Evolutionary conservation across 352 stramenopile genomes (phyloP).

Genomic region (Halophytophthora polymorphica): DNA sequence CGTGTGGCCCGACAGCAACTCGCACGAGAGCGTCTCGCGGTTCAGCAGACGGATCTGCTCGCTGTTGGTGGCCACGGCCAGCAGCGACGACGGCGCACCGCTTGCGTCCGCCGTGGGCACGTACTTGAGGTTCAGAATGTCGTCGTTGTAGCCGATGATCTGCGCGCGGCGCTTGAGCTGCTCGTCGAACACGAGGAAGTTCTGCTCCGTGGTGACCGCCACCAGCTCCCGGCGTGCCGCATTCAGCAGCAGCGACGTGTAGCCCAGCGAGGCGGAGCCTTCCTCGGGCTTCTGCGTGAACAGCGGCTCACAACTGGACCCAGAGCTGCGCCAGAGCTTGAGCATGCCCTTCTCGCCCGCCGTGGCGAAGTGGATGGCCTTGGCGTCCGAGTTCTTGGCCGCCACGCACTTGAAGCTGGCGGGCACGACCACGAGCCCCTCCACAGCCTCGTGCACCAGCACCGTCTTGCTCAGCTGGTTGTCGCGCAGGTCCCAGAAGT

Average conservation of each 20-base stretch:
- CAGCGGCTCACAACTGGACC: slow-evolving; percentile 35
- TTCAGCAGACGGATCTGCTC: slow-evolving; percentile 95
- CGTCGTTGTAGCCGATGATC: slow-evolving; percentile 95
- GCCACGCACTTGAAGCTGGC: slow-evolving; percentile 49
- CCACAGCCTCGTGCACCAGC: slow-evolving; percentile 93
- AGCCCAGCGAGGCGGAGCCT: slow-evolving; percentile 40
- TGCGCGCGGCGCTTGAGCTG: slow-evolving; percentile 62
- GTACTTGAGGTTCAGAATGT: slow-evolving; percentile 97
- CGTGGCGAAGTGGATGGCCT: slow-evolving; percentile 88
- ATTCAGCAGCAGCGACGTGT: slow-evolving; percentile 56
- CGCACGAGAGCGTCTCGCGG: slow-evolving; percentile 88
- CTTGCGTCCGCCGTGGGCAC: slow-evolving; percentile 67
- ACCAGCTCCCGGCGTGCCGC: slow-evolving; percentile 59
- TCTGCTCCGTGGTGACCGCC: slow-evolving; percentile 81
- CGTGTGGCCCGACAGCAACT: slow-evolving; percentile 95
- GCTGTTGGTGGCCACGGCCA: slow-evolving; percentile 97
- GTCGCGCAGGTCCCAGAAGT: slow-evolving; percentile 86
- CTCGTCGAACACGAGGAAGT: slow-evolving; percentile 82
- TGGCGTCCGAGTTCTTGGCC: slow-evolving; percentile 38
- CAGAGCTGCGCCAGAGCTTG: slow-evolving; percentile 61
- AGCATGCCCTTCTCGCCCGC: slow-evolving; percentile 91
- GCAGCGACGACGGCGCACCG: slow-evolving; percentile 46
- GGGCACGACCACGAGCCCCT: slow-evolving; percentile 90
- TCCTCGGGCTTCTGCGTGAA: slow-evolving; percentile 45
- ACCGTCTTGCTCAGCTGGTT: slow-evolving; percentile 90